Conservation (phyloP, 2,329 filamentous ascomycete genomes). For the Endocalyx cinctus region DNA sequence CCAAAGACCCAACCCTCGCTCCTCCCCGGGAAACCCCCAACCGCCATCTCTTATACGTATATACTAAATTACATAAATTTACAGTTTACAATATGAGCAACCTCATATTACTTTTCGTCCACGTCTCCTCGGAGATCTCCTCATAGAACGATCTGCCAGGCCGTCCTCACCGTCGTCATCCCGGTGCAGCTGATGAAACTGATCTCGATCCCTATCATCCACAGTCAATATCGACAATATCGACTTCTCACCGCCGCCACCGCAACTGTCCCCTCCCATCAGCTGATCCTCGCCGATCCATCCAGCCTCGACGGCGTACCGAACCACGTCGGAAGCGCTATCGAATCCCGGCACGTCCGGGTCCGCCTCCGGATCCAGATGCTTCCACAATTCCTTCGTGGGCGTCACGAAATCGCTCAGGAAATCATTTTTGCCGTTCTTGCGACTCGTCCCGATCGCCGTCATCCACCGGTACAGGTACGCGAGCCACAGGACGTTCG, state of each 20-base stretch:
- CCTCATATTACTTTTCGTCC: too few relatives aligned
- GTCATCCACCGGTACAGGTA: slow-evolving; percentile 55
- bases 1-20: too few relatives aligned
- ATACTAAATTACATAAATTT: too few relatives aligned
- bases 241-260: slow-evolving; percentile 22
- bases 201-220: too few relatives aligned
- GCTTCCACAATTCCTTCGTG: slow-evolving; percentile 49
- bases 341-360: slow-evolving; percentile 45
- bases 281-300: slow-evolving; percentile 54
- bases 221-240: slow-evolving; percentile 26
- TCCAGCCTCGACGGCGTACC: slow-evolving; percentile 53
- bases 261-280: slow-evolving; percentile 27
- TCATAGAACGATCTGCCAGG: too few relatives aligned
- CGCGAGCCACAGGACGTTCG: slow-evolving; percentile 61
- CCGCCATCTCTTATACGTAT: too few relatives aligned
- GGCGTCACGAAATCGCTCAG: slow-evolving; percentile 40
- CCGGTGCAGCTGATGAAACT: too few relatives aligned
- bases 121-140: too few relatives aligned
- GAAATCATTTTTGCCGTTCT: slow-evolving; percentile 42
- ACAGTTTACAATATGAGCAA: too few relatives aligned
- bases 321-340: slow-evolving; percentile 51
- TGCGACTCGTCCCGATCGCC: slow-evolving; percentile 41
- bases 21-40: too few relatives aligned
- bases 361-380: slow-evolving; percentile 48
- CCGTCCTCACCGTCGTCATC: too few relatives aligned